These are phyloP conservation scores for Metschnikowia sp. DNA, from an alignment of 805 yeast species.

Conservation along the genomic window DNA sequence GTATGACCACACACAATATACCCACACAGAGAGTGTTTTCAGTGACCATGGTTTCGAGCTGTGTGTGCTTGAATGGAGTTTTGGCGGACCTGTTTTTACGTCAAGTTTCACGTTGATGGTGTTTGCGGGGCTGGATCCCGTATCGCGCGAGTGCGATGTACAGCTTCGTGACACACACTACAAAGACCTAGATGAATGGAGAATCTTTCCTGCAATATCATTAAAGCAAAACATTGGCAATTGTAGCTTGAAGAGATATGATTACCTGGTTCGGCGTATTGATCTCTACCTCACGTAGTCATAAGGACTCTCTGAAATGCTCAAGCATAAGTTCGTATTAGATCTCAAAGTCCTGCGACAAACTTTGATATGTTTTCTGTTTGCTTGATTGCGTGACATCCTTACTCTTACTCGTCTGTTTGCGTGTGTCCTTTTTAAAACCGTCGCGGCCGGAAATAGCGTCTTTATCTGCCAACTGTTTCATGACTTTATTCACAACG, in stretches of 20 bases:
- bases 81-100: no score
- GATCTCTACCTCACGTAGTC: no score
- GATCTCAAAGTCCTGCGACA: constrained; percentile 12
- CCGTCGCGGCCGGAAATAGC: constrained; percentile 1
- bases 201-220: no score
- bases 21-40: constrained; percentile 2
- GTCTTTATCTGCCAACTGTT: constrained; percentile 47
- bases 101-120: background rate
- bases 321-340: background rate
- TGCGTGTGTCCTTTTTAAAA: background rate
- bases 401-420: background rate
- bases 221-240: no score
- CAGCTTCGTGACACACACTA: no score
- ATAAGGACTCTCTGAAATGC: no score
- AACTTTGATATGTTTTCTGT: constrained; percentile 9
- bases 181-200: no score
- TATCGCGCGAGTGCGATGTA: no score
- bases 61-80: background rate
- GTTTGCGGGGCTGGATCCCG: no score
- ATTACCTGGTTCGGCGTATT: no score
- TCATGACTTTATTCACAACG: constrained; percentile 52
- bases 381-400: constrained; percentile 1
- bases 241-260: no score
- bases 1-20: constrained; percentile 1
- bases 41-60: background rate